Evolutionary conservation across 495 filamentous ascomycete species (phyloP).

Genomic region (Neurospora intermedia): DNA sequence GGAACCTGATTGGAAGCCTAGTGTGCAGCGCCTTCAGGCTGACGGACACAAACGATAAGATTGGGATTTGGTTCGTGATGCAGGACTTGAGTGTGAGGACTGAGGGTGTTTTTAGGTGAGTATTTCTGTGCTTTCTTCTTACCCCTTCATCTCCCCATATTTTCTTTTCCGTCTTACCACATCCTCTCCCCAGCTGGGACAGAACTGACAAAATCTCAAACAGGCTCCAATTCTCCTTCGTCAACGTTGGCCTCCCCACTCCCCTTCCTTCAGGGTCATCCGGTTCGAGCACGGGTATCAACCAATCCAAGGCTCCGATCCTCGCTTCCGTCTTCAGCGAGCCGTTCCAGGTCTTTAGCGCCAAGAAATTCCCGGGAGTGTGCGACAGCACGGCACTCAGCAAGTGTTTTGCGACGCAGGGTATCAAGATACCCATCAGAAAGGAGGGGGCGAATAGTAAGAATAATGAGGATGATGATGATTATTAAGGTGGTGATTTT

Average conservation of each 20-base stretch:
- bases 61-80: slow-evolving; percentile 93
- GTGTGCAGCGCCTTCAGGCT: slow-evolving; percentile 84
- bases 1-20: slow-evolving; percentile 90
- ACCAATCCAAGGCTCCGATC: slow-evolving; percentile 70
- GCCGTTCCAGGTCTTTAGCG: slow-evolving; percentile 85
- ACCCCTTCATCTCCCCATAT: neutral
- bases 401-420: slow-evolving; percentile 87
- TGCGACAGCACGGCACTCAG: slow-evolving; percentile 89
- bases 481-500: slow-evolving; percentile 24
- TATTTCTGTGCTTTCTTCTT: neutral
- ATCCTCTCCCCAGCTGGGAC: neutral
- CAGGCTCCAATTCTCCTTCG: slow-evolving; percentile 52
- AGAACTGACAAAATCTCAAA: too few species aligned
- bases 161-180: neutral
- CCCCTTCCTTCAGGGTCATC: slow-evolving; percentile 7
- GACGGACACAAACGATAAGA: slow-evolving; percentile 69
- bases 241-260: slow-evolving; percentile 56
- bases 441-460: slow-evolving; percentile 69
- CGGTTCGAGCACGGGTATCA: slow-evolving; percentile 38
- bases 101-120: slow-evolving; percentile 82
- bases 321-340: slow-evolving; percentile 84
- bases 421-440: slow-evolving; percentile 92
- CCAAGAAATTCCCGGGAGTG: slow-evolving; percentile 97
- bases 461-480: slow-evolving; percentile 53
- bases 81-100: slow-evolving; percentile 92